Evolutionary conservation across 192 early-diverging fungal species (phyloP).

Genomic region (Umbelopsis isabellina): DNA sequence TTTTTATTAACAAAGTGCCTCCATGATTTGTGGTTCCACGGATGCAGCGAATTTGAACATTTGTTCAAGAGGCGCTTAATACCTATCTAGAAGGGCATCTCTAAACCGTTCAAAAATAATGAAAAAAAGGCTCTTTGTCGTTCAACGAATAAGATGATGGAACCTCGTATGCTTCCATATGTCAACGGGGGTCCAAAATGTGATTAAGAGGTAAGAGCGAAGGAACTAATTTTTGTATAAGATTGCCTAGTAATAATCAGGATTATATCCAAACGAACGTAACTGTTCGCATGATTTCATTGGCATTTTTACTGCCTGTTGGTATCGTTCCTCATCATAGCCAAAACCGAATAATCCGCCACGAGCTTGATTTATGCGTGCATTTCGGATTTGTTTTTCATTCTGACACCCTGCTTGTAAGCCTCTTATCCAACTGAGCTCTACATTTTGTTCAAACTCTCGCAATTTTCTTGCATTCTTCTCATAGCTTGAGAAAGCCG

Average conservation of each 20-base stretch:
- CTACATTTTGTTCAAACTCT: constrained; percentile 75
- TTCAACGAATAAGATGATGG: constrained; percentile 17
- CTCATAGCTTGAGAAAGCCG: constrained; percentile 39
- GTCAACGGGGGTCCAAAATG: background rate
- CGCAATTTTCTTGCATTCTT: constrained; percentile 53
- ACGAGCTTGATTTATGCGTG: constrained; percentile 58
- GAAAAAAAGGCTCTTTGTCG: background rate
- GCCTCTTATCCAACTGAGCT: constrained; percentile 65
- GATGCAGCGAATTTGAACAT: too few relatives aligned
- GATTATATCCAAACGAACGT: constrained; percentile 45
- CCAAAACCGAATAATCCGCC: constrained; percentile 68
- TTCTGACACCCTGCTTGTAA: constrained; percentile 67
- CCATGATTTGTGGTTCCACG: too few relatives aligned
- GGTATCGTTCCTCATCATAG: constrained; percentile 61
- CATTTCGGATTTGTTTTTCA: constrained; percentile 63
- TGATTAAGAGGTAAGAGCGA: background rate
- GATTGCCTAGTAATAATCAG: constrained; percentile 21
- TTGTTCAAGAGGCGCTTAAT: too few relatives aligned
- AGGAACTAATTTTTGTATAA: constrained; percentile 6
- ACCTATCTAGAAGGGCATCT: too few relatives aligned
- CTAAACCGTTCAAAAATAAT: too few relatives aligned
- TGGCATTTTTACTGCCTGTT: constrained; percentile 65
- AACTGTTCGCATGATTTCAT: constrained; percentile 77
- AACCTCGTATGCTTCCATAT: background rate
- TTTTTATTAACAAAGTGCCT: too few relatives aligned